A percentile compares a stretch with the other conserved stretches of the same genome.
Conservation (phyloP, 1,284 basidiomycete species). For the Fomitopsis betulina region DNA sequence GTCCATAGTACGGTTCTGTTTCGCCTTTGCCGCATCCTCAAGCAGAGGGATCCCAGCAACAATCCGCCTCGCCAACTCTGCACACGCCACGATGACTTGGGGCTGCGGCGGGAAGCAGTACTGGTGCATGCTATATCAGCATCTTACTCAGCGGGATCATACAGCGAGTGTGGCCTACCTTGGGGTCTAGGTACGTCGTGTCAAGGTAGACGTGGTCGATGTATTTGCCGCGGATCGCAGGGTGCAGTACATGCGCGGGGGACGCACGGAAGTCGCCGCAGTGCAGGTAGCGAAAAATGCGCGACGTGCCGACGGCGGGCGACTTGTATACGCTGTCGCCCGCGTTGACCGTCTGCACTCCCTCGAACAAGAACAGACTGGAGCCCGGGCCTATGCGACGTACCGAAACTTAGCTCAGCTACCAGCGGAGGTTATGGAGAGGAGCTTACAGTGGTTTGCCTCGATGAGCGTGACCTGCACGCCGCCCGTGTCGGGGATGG, state of each 20-base stretch:
- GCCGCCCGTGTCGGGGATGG: conserved; percentile 81
- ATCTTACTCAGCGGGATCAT: background rate
- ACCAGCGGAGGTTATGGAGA: background rate
- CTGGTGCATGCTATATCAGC: conserved; percentile 29
- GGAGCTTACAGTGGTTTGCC: conserved; percentile 83
- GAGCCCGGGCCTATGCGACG: conserved; percentile 73
- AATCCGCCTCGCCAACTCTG: conserved; percentile 69
- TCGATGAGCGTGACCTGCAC: conserved; percentile 93
- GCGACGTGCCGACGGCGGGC: conserved; percentile 62
- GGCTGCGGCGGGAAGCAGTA: conserved; percentile 96
- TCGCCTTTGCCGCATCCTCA: conserved; percentile 20
- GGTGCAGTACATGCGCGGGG: conserved; percentile 80
- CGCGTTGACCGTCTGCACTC: conserved; percentile 82
- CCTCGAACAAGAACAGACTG: conserved; percentile 91
- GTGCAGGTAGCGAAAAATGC: conserved; percentile 86
- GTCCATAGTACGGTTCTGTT: conserved; percentile 23
- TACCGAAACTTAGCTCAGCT: too few relatives aligned
- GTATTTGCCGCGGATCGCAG: conserved; percentile 70
- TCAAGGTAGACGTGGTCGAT: conserved; percentile 93
- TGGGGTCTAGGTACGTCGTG: conserved; percentile 94
- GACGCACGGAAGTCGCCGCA: conserved; percentile 94
- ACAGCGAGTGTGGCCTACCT: conserved; percentile 37
- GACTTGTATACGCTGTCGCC: conserved; percentile 78
- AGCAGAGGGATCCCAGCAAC: conserved; percentile 32
- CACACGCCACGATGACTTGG: conserved; percentile 89